These are phyloP conservation scores for Trichosporon ovoides DNA, from an alignment of 1,284 basidiomycete genomes.

Conservation along the genomic window DNA sequence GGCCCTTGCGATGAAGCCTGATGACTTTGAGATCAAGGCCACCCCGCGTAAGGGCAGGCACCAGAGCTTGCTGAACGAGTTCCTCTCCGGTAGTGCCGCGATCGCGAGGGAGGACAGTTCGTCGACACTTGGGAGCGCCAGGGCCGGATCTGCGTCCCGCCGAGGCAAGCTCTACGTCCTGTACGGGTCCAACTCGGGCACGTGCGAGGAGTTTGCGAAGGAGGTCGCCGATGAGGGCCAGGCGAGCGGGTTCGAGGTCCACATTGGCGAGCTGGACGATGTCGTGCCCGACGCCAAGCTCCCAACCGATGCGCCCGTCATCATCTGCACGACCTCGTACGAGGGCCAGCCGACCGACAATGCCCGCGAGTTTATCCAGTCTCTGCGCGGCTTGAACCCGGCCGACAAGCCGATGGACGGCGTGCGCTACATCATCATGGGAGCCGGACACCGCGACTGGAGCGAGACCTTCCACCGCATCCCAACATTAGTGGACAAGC, in stretches of 20 bases:
- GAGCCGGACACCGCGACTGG: constrained; percentile 57
- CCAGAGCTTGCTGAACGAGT: constrained; percentile 5
- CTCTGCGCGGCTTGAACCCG: constrained; percentile 14
- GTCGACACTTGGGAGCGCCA: no score
- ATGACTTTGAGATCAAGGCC: constrained; percentile 45
- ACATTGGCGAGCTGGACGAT: constrained; percentile 52
- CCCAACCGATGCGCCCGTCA: constrained; percentile 52
- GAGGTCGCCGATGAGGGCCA: constrained; percentile 51
- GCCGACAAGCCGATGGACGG: constrained; percentile 31
- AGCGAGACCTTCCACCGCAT: constrained; percentile 54
- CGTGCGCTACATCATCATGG: constrained; percentile 54
- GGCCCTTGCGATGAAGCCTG: constrained; percentile 54
- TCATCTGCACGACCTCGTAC: constrained; percentile 55
- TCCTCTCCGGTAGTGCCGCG: constrained; percentile 27
- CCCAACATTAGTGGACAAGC: constrained; percentile 51
- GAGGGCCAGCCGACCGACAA: constrained; percentile 48
- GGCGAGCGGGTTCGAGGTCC: constrained; percentile 50
- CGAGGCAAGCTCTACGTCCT: constrained; percentile 41
- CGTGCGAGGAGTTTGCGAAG: constrained; percentile 55
- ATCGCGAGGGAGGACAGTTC: constrained; percentile 8
- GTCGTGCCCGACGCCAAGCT: constrained; percentile 40
- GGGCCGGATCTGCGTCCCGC: background rate
- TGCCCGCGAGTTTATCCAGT: constrained; percentile 3
- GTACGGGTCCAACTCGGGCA: constrained; percentile 51
- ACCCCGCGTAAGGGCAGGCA: constrained; percentile 1